Evolutionary conservation across 2,329 filamentous ascomycete genomes (phyloP).

Genomic region (Neopestalotiopsis rosae): DNA sequence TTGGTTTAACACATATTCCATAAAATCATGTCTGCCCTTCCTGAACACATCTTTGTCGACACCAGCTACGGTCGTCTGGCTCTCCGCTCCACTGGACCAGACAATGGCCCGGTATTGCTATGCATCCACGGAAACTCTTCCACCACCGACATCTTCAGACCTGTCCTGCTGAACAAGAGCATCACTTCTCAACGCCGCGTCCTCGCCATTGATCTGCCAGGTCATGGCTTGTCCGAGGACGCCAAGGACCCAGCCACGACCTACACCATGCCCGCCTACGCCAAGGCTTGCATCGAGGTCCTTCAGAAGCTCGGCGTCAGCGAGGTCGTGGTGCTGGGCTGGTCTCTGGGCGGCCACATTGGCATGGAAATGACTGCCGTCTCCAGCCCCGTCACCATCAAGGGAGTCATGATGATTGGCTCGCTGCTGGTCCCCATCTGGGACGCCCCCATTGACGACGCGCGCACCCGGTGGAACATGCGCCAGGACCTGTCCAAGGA

Average conservation of each 20-base stretch:
- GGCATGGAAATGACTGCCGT: not conserved
- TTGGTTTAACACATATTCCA: not conserved
- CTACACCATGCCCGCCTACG: conserved; percentile 1
- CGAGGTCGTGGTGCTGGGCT: not conserved
- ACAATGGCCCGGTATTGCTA: not conserved
- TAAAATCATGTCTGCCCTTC: not conserved
- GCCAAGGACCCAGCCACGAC: not conserved
- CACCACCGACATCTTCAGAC: conserved; percentile 2
- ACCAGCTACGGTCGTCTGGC: not conserved
- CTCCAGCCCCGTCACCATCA: not conserved
- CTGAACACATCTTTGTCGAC: not conserved
- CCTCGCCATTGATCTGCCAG: conserved; percentile 1
- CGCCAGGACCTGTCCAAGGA: not conserved
- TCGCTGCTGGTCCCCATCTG: conserved; percentile 5
- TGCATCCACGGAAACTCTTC: conserved; percentile 10
- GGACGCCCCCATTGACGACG: not conserved
- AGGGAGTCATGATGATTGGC: not conserved
- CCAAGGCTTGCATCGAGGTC: not conserved
- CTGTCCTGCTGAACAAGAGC: not conserved
- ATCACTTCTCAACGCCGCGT: not conserved
- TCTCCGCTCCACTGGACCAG: not conserved
- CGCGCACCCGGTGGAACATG: conserved; percentile 3
- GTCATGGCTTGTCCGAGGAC: not conserved
- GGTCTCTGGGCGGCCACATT: conserved; percentile 1
- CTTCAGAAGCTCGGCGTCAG: not conserved